These are phyloP conservation scores for Sequoiadendron giganteum DNA, from an alignment of 75 land plant species.

Conservation along the genomic window DNA sequence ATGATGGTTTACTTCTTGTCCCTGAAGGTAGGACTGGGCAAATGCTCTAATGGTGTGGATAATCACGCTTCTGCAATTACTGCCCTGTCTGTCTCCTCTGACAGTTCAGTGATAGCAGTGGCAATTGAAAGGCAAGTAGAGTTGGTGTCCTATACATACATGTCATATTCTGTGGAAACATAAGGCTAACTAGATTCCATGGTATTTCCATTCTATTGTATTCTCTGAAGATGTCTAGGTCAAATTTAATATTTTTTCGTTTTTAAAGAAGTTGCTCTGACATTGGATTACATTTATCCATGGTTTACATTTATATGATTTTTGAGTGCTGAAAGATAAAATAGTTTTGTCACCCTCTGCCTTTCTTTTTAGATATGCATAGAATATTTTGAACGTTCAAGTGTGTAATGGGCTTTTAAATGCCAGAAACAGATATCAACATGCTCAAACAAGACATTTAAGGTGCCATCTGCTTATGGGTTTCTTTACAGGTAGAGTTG, in stretches of 20 bases:
- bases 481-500: no score
- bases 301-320: neutral
- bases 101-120: slow-evolving; percentile 53
- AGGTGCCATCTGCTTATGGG: no score
- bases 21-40: slow-evolving; percentile 33
- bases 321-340: neutral
- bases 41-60: slow-evolving; percentile 21
- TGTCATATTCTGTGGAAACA: neutral
- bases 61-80: slow-evolving; percentile 34
- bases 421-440: no score
- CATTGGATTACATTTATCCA: neutral
- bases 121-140: slow-evolving; percentile 44
- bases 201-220: neutral
- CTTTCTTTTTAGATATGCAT: neutral
- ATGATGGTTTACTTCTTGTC: slow-evolving; percentile 3
- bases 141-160: neutral
- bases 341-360: neutral
- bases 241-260: neutral
- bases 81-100: slow-evolving; percentile 36
- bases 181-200: neutral
- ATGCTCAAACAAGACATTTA: no score
- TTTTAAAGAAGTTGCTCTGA: neutral
- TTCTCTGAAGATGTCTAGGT: neutral
- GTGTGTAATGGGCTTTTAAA: neutral
- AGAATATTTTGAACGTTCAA: no score